These are phyloP conservation scores for Arachnomyces sp. DNA, from an alignment of 2,329 filamentous ascomycete genomes.

Conservation along the genomic window DNA sequence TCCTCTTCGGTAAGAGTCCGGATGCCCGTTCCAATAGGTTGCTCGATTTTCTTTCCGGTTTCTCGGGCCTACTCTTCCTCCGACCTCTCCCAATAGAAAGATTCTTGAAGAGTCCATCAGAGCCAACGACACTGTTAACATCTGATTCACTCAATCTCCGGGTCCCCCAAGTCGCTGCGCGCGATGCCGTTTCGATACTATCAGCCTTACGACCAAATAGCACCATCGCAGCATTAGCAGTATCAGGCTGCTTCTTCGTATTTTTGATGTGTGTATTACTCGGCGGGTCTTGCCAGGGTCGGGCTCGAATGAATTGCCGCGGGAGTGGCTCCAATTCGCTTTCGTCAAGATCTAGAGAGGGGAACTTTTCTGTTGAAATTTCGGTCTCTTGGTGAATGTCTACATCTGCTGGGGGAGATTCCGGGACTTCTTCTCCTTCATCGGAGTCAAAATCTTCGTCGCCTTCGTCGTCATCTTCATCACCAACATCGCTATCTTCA, in stretches of 20 bases:
- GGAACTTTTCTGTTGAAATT: conserved; percentile 17
- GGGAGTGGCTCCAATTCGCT: conserved; percentile 27
- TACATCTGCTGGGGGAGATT: conserved; percentile 19
- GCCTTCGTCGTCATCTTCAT: conserved; percentile 26
- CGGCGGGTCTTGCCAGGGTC: conserved; percentile 44
- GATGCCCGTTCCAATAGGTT: conserved; percentile 35
- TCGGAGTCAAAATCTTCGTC: conserved; percentile 20
- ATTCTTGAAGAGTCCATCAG: conserved; percentile 37
- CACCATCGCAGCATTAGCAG: conserved; percentile 49
- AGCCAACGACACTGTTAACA: conserved; percentile 39
- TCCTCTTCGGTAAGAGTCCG: conserved; percentile 33
- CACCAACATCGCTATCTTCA: conserved; percentile 31
- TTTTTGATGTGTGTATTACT: conserved; percentile 22
- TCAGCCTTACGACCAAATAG: conserved; percentile 42
- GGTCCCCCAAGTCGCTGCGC: conserved; percentile 50
- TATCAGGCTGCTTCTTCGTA: conserved; percentile 40
- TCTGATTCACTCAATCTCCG: conserved; percentile 45
- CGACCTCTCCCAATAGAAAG: conserved; percentile 30
- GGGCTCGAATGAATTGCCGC: conserved; percentile 30
- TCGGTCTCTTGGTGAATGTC: conserved; percentile 20
- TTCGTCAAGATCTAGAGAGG: conserved; percentile 16
- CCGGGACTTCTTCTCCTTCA: conserved; percentile 17
- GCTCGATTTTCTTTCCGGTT: conserved; percentile 40
- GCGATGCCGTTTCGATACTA: conserved; percentile 48
- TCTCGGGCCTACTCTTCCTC: conserved; percentile 15